Percentiles rank a stretch among this genome's conserved stretches.
phyloP scores from a whole-genome alignment of 78 protist genomes.

The Capsaspora owczarzaki region DNA sequence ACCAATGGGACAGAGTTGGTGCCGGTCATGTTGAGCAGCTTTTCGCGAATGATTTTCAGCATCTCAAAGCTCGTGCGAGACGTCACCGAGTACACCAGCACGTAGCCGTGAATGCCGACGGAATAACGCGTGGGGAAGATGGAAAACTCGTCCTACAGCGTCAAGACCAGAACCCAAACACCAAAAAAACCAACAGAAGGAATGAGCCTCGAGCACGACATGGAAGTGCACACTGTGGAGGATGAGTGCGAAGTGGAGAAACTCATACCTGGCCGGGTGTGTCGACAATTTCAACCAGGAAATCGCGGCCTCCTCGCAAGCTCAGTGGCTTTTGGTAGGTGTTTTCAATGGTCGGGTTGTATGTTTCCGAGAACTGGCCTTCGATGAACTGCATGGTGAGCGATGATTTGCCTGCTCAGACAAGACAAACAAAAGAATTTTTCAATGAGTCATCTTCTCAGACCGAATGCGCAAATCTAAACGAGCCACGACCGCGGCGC shows the following conservation, averaged over 20 bases:
- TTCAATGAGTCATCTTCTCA: neutral
- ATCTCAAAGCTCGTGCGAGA: conserved; percentile 46
- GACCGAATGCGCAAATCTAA: neutral
- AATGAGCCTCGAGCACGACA: too few relatives aligned
- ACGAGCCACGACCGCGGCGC: too few relatives aligned
- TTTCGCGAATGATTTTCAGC: conserved; percentile 49
- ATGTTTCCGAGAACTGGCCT: conserved; percentile 42
- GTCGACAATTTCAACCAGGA: conserved; percentile 49
- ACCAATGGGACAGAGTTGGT: conserved; percentile 26
- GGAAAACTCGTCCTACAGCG: conserved; percentile 60
- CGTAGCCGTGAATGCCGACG: conserved; percentile 72
- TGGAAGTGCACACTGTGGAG: too few relatives aligned
- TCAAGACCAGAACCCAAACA: too few relatives aligned
- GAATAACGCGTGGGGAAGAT: conserved; percentile 47
- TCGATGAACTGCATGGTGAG: conserved; percentile 61
- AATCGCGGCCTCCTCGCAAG: conserved; percentile 24
- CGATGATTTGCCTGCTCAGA: conserved; percentile 44
- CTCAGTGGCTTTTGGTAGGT: conserved; percentile 45
- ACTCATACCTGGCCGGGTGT: conserved; percentile 40
- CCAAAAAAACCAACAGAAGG: too few relatives aligned
- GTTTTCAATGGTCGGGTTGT: conserved; percentile 72
- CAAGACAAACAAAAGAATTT: neutral
- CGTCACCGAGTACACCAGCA: conserved; percentile 67
- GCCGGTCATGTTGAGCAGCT: conserved; percentile 61
- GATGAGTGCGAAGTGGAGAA: neutral